Conservation (phyloP, 2,329 filamentous ascomycete genomes). For the Amylocarpus encephaloides region DNA sequence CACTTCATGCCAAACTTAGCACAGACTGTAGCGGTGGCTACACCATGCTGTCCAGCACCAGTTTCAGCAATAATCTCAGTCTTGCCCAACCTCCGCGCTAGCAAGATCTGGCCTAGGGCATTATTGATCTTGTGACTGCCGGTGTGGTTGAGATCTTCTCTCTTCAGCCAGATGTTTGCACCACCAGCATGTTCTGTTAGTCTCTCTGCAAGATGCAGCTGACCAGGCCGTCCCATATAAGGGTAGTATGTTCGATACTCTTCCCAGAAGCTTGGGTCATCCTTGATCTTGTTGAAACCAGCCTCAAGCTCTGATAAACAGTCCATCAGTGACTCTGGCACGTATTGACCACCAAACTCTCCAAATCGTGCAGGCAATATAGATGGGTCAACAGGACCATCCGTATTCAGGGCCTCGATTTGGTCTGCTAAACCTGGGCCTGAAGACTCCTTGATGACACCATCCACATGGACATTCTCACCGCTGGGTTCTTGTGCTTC, state of each 20-base stretch:
- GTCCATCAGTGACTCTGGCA: slow-evolving; percentile 96
- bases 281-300: slow-evolving; percentile 80
- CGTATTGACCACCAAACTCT: slow-evolving; percentile 94
- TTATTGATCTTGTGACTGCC: slow-evolving; percentile 99
- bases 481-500: slow-evolving; percentile 54
- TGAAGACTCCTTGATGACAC: slow-evolving; percentile 46
- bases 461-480: slow-evolving; percentile 58
- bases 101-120: slow-evolving; percentile 83
- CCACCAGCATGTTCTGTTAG: slow-evolving; percentile 85
- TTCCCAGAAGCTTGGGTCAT: slow-evolving; percentile 92
- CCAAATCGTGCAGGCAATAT: slow-evolving; percentile 83
- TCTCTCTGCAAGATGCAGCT: slow-evolving; percentile 81
- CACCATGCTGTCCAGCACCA: slow-evolving; percentile 94
- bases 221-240: slow-evolving; percentile 93
- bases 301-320: slow-evolving; percentile 84
- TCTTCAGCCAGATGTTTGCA: slow-evolving; percentile 95
- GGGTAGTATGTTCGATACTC: slow-evolving; percentile 94
- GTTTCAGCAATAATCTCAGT: slow-evolving; percentile 97
- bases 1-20: slow-evolving; percentile 98
- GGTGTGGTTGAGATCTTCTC: slow-evolving; percentile 96
- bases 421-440: slow-evolving; percentile 44
- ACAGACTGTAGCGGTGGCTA: slow-evolving; percentile 93
- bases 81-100: slow-evolving; percentile 84
- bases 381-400: slow-evolving; percentile 37
- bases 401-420: slow-evolving; percentile 59